Conservation (phyloP, 148 eudicot species). For the Camellia lanceoleosa region DNA sequence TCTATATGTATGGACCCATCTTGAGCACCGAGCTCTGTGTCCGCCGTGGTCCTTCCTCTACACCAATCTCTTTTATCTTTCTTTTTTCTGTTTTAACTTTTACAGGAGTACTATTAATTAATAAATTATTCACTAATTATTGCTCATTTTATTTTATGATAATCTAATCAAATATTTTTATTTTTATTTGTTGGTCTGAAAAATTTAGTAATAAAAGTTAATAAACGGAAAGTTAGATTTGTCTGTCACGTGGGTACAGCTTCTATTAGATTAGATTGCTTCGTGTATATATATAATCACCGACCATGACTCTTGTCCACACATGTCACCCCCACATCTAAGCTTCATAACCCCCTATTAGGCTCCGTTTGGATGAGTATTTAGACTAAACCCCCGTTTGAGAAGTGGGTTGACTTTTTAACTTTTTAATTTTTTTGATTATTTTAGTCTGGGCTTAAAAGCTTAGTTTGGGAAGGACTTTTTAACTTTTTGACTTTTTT, state of each 20-base stretch:
- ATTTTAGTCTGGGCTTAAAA: too few species aligned
- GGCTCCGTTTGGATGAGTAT: too few species aligned
- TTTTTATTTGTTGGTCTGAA: not conserved
- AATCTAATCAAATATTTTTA: too few species aligned
- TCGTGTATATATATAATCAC: constrained; percentile 23
- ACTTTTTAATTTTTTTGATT: too few species aligned
- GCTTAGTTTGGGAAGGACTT: too few species aligned
- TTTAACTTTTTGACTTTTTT: too few species aligned
- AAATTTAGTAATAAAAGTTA: not conserved
- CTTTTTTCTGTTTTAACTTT: too few species aligned
- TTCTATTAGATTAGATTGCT: not conserved
- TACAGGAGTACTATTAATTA: not conserved
- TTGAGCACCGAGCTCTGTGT: constrained; percentile 33
- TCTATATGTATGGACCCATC: not conserved
- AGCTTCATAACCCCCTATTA: not conserved
- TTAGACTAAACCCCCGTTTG: too few species aligned
- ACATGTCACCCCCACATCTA: constrained; percentile 5
- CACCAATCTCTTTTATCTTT: too few species aligned
- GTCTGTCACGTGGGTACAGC: constrained; percentile 30
- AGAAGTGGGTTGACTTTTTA: too few species aligned
- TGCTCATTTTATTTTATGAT: not conserved
- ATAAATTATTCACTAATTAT: not conserved
- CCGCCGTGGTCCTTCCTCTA: too few species aligned
- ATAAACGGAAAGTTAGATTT: not conserved
- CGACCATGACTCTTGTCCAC: constrained; percentile 27